Base-by-base conservation (phyloP, 2,329 filamentous ascomycete genomes). In the Trichoderma citrinoviride region DNA sequence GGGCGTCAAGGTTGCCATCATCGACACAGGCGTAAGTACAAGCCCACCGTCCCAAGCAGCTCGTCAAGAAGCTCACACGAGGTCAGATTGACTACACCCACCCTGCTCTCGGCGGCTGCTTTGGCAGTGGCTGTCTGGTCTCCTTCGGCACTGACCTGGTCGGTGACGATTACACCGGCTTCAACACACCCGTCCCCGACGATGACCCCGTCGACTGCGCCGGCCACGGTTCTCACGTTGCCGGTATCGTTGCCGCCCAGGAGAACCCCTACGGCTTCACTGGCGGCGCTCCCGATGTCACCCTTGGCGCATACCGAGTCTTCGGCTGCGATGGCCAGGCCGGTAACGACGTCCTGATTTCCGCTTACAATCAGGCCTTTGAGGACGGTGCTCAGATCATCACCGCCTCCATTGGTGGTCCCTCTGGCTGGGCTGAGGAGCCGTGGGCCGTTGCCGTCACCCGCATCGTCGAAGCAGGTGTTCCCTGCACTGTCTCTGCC, bases 1-100 rank as follows among this genome's bases (percentile, higher is more conserved):
- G 68, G 84, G 83, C 25, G 75, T 86, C 73, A 83, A 81, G 67
- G 74, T 86, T 71, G 84, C 76, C 43, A 74, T 86, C 10, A 77
- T 86, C 23, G 84, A 86, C 69, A 82, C 78, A 23, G 83, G 84
- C 69, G 81, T 83, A 77, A 74, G 81, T 61, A 15, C 21, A 25
- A 40, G 12, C 15, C n/a, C 17, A 44, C 7, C 6, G 12, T 29
- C 37, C n/a, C 19, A 17, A 12, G 7, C 8, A 21, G 21, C 25
- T 50, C 43, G 27, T 6, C 6, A n/a, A 19, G n/a, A 37, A 7
- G 21, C 63, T 65, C 12, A 61, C 27, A 19, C 5, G 3, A 15
- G 17, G 40, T 15, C 37, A 66, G 64, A 67, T 81, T 44, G 80
- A 82, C 65, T 82, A 82, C 67, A 75, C 71, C 2, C 80, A 82